Evolutionary conservation across 116 monocot genomes (phyloP).

Genomic region (Papilionanthe hybrid): DNA sequence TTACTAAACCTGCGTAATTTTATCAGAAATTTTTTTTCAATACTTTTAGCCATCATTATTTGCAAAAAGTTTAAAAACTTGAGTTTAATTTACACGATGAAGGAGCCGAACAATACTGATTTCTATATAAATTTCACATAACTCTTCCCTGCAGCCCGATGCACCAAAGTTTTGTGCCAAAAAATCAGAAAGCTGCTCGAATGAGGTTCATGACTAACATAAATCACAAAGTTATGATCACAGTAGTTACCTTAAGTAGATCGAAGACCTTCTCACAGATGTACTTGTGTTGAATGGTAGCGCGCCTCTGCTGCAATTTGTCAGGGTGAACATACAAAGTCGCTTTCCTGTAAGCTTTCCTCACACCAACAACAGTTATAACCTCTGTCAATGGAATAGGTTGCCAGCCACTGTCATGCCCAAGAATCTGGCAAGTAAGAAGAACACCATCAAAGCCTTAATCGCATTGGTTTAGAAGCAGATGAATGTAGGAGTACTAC

Average conservation of each 20-base stretch:
- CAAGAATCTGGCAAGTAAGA: conserved; percentile 60
- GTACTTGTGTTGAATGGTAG: conserved; percentile 88
- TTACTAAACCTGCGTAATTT: too few relatives aligned
- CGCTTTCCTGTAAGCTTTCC: conserved; percentile 91
- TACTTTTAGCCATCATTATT: too few relatives aligned
- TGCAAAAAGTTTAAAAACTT: too few relatives aligned
- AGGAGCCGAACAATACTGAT: too few relatives aligned
- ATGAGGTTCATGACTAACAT: background rate
- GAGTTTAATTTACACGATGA: too few relatives aligned
- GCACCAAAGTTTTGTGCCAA: background rate
- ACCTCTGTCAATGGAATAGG: conserved; percentile 73
- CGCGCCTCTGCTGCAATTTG: conserved; percentile 94
- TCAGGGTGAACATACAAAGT: conserved; percentile 98
- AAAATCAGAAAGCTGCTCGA: background rate
- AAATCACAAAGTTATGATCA: background rate
- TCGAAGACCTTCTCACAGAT: conserved; percentile 98
- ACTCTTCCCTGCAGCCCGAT: background rate
- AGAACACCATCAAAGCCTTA: background rate
- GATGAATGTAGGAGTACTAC: background rate
- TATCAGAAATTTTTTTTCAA: too few relatives aligned
- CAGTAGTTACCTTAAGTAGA: conserved; percentile 77
- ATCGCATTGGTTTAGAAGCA: background rate
- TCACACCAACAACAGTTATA: conserved; percentile 72
- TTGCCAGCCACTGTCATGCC: conserved; percentile 85
- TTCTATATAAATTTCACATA: background rate